Conservation (phyloP, 2,329 filamentous ascomycete species). For the Pseudogymnoascus sp. region DNA sequence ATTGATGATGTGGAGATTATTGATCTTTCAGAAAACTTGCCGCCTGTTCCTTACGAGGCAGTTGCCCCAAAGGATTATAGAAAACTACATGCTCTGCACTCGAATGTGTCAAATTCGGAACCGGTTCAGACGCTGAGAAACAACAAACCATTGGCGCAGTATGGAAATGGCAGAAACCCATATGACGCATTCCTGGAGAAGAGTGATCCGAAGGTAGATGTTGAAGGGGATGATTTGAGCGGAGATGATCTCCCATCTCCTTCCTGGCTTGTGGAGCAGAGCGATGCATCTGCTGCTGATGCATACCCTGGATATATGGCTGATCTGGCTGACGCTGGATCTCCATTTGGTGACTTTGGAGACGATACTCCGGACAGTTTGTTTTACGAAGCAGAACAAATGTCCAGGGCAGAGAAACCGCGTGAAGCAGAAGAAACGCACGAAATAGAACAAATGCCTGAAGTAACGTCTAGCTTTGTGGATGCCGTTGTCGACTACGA, state of each 20-base stretch:
- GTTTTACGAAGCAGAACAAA: constrained; percentile 15
- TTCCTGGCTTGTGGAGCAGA: constrained; percentile 24
- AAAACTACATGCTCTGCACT: constrained; percentile 28
- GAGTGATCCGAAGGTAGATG: constrained; percentile 9
- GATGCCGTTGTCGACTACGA: constrained; percentile 23
- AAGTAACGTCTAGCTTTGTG: constrained; percentile 20
- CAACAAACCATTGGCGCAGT: constrained; percentile 23
- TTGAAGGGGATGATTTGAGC: constrained; percentile 21
- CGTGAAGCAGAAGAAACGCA: constrained; percentile 16
- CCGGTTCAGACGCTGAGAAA: constrained; percentile 20
- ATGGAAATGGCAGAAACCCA: constrained; percentile 19
- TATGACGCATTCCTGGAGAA: constrained; percentile 19
- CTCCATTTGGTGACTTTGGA: constrained; percentile 20
- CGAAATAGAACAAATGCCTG: constrained; percentile 9
- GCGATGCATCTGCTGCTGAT: constrained; percentile 4
- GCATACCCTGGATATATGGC: constrained; percentile 8
- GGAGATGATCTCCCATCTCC: constrained; percentile 35
- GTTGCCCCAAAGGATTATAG: constrained; percentile 22
- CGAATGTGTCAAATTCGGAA: constrained; percentile 21
- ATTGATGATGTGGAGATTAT: constrained; percentile 22
- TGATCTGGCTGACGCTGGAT: background rate
- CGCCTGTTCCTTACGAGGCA: constrained; percentile 17
- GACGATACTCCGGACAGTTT: constrained; percentile 22
- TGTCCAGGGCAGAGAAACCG: background rate
- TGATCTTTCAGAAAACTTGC: constrained; percentile 21